Evolutionary conservation across 2,329 filamentous ascomycete genomes (phyloP).

Genomic region (Teratosphaeria zuluensis): DNA sequence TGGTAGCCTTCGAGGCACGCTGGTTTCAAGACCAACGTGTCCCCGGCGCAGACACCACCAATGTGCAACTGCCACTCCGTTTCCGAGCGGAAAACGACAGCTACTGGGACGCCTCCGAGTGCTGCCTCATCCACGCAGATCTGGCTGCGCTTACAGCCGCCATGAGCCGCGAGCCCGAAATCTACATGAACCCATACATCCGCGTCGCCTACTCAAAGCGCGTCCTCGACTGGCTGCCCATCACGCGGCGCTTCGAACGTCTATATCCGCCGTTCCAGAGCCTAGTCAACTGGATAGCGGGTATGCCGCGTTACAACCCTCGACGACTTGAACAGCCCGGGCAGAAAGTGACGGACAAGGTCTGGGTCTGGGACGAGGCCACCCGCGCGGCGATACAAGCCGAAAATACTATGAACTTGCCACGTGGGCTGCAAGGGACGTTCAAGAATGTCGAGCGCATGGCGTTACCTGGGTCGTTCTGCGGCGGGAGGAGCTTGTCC

Average conservation of each 20-base stretch:
- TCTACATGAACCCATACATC: conserved; percentile 68
- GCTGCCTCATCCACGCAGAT: conserved; percentile 38
- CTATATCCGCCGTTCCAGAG: conserved; percentile 52
- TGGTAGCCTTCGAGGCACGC: conserved; percentile 56
- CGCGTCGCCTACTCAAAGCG: conserved; percentile 56
- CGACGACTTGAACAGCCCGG: conserved; percentile 52
- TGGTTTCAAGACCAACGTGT: conserved; percentile 41
- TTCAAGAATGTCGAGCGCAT: neutral
- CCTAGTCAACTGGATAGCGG: conserved; percentile 44
- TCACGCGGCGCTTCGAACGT: conserved; percentile 56
- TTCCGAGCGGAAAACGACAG: conserved; percentile 27
- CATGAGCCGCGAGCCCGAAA: conserved; percentile 39
- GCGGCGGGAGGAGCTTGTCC: neutral
- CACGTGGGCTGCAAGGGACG: neutral
- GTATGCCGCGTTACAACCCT: conserved; percentile 51
- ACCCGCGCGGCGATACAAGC: neutral
- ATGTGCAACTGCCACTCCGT: conserved; percentile 35
- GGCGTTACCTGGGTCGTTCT: neutral
- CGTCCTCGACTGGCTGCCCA: conserved; percentile 49
- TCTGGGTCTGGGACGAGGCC: conserved; percentile 37
- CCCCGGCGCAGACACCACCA: neutral
- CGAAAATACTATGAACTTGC: neutral
- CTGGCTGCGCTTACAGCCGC: conserved; percentile 21
- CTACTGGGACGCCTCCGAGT: conserved; percentile 41
- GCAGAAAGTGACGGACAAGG: conserved; percentile 41